Evolutionary conservation across 108 stramenopile genomes (phyloP).

Genomic region (Nitzschia palea): DNA sequence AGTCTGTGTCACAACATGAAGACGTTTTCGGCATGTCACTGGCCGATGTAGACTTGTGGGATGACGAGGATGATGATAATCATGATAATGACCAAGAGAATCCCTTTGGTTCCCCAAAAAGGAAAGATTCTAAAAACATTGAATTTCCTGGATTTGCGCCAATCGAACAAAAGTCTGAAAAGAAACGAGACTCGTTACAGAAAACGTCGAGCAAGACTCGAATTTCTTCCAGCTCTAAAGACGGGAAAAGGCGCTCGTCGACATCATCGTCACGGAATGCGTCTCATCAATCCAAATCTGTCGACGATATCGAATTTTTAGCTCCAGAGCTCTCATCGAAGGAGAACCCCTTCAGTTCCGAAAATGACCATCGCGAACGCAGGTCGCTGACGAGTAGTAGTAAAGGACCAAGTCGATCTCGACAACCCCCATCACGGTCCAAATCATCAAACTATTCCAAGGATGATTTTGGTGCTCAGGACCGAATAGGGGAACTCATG

Average conservation of each 20-base stretch:
- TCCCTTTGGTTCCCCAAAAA: background rate
- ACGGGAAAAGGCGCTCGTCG: slow-evolving; percentile 1
- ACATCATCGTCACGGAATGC: background rate
- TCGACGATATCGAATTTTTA: background rate
- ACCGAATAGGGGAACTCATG: slow-evolving; percentile 3
- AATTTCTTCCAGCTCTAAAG: background rate
- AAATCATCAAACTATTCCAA: background rate
- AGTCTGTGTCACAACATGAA: background rate
- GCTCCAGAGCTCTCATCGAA: background rate
- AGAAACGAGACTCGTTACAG: too few relatives aligned
- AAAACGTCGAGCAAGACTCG: too few relatives aligned
- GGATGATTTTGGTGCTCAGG: background rate
- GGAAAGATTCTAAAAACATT: too few relatives aligned
- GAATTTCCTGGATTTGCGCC: too few relatives aligned
- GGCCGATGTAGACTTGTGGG: slow-evolving; percentile 15
- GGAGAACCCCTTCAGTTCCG: too few relatives aligned
- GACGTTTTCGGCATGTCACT: slow-evolving; percentile 18
- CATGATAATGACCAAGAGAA: background rate
- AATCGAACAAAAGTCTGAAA: too few relatives aligned
- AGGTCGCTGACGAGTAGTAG: too few relatives aligned
- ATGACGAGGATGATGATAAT: background rate
- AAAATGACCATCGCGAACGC: background rate
- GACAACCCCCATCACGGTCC: background rate
- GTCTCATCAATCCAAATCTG: slow-evolving; percentile 2
- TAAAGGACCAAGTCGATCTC: background rate